These are phyloP conservation scores for Mycogone perniciosa DNA, from an alignment of 2,329 filamentous ascomycete species.

Conservation along the genomic window DNA sequence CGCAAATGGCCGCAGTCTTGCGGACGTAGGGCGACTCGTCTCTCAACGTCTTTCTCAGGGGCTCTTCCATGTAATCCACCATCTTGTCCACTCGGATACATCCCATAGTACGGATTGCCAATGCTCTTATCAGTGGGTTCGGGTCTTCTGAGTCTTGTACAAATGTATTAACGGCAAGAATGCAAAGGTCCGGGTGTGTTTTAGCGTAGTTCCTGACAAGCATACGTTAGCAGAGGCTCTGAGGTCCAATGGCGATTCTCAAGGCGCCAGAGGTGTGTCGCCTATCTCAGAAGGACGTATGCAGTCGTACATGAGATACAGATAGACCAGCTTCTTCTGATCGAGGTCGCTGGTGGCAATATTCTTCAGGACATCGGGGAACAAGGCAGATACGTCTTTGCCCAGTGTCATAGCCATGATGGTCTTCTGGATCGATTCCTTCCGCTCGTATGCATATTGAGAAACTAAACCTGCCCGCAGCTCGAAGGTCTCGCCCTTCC, in stretches of 20 bases:
- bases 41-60: slow-evolving; percentile 86
- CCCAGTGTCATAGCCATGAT: slow-evolving; percentile 99
- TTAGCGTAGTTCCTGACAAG: slow-evolving; percentile 89
- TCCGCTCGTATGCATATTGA: slow-evolving; percentile 98
- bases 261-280: background rate
- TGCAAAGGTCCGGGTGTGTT: slow-evolving; percentile 96
- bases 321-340: slow-evolving; percentile 98
- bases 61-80: slow-evolving; percentile 99
- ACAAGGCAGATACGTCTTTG: slow-evolving; percentile 95
- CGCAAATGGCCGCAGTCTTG: slow-evolving; percentile 95
- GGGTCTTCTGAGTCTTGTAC: slow-evolving; percentile 99
- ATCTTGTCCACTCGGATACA: slow-evolving; percentile 98
- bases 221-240: background rate
- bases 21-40: slow-evolving; percentile 98
- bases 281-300: background rate
- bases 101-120: slow-evolving; percentile 97
- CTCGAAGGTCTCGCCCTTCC: slow-evolving; percentile 98
- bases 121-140: slow-evolving; percentile 87
- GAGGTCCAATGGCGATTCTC: background rate
- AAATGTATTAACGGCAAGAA: slow-evolving; percentile 97
- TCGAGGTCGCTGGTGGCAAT: slow-evolving; percentile 92
- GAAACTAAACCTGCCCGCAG: slow-evolving; percentile 91
- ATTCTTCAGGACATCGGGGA: slow-evolving; percentile 97
- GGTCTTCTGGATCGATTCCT: slow-evolving; percentile 98
- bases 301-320: slow-evolving; percentile 83